Evolutionary conservation across 2,329 filamentous ascomycete species (phyloP).

Genomic region (Alternaria postmessia): DNA sequence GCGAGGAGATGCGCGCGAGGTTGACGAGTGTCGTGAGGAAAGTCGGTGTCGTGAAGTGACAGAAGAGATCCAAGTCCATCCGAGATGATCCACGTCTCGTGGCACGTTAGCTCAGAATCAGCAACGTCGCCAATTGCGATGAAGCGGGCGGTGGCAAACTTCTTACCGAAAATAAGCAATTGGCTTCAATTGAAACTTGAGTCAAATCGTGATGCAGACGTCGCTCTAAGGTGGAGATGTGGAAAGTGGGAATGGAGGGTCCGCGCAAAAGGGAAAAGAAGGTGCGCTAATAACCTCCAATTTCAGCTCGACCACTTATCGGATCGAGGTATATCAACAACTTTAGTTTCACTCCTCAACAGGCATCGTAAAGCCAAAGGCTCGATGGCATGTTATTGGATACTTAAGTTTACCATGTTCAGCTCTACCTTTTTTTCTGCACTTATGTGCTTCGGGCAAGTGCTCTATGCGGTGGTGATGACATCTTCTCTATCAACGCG

Average conservation of each 20-base stretch:
- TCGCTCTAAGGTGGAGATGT: constrained; percentile 28
- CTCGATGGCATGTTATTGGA: neutral
- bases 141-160: constrained; percentile 11
- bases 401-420: neutral
- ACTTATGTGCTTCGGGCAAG: neutral
- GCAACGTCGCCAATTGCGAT: constrained; percentile 22
- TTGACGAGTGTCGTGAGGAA: constrained; percentile 28
- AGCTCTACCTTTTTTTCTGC: neutral
- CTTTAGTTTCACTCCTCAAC: constrained; percentile 22
- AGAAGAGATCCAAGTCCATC: constrained; percentile 31
- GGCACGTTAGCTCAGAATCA: constrained; percentile 40
- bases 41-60: constrained; percentile 42
- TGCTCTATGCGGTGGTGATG: constrained; percentile 1
- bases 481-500: neutral
- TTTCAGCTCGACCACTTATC: constrained; percentile 49
- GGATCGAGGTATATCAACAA: constrained; percentile 37
- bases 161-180: constrained; percentile 27
- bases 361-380: neutral
- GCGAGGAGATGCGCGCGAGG: constrained; percentile 33
- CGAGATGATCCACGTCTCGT: constrained; percentile 46
- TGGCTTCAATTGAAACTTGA: constrained; percentile 17
- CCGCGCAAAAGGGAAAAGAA: constrained; percentile 36
- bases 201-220: constrained; percentile 23
- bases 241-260: constrained; percentile 41
- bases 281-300: constrained; percentile 44